Base-by-base conservation (phyloP, 2,329 filamentous ascomycete species). In the Volutella citrinella region DNA sequence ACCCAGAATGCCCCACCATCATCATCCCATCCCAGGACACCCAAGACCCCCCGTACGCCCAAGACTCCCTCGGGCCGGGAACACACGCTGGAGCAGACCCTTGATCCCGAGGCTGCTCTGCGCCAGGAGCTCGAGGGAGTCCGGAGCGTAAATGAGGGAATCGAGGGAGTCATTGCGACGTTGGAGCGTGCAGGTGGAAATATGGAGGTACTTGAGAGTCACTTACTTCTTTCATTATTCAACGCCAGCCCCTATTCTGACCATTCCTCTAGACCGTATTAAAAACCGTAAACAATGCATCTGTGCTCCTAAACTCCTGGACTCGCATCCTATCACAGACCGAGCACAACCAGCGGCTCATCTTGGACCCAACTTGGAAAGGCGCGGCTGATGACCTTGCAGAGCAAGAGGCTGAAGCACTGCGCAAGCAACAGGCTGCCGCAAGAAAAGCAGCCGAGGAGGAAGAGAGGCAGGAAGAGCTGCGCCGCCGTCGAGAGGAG, bases 261-360 rank as follows among this genome's bases (percentile, higher is more conserved):
- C 43, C 27, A 25, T 23, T 30, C 19, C 27, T 29, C 18, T 27
- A 62, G 85, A 94, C 84, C 16, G 90, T 97, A 21, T 84, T 84
- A 34, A 76, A 77, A 42, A 96, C 93, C 4, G 89, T 97, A 25
- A 76, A 77, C 47, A 91, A 90, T 35, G 89, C 93, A 5, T 94
- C 90, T 11, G 86, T 85, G 2, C 76, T 98, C 11, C 80, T 98
- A 19, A 89, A 94, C 52, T 95, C 90, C 12, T 98, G 91, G 91
- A 95, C 89, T 8, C 82, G 89, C 32, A 96, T 98, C 47, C 77
- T 98, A 10, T 93, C 88, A 7, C 93, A 98, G 63, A 96, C 93
- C 5, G 93, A 98, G 64, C 93, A 98, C 64, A 97, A 95, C 57
- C 90, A 97, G 61, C 82, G 93, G 16, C 70, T 98, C 31, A 83